A percentile compares a stretch with the other conserved stretches of the same genome.
phyloP scores from a whole-genome alignment of 225 moss, liverwort and hornwort genomes.

The Thuidium tamariscinum region DNA sequence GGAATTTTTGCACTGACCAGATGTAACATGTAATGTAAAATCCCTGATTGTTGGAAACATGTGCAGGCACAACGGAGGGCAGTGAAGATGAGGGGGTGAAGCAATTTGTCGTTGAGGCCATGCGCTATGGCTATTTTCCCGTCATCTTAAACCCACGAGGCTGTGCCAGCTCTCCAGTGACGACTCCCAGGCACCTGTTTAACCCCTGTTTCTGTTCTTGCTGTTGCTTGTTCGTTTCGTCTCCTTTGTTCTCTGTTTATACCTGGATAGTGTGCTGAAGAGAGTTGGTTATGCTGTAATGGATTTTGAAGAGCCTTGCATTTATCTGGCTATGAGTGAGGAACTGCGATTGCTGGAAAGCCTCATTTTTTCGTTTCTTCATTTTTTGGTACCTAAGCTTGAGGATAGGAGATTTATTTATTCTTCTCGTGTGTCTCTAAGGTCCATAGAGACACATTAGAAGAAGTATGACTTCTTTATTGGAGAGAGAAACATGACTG shows the following conservation, averaged over 20 bases:
- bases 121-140: conserved; percentile 75
- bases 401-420: background rate
- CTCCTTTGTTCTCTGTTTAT: background rate
- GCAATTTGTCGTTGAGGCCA: conserved; percentile 41
- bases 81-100: conserved; percentile 62
- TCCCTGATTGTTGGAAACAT: background rate
- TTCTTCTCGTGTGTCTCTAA: background rate
- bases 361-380: background rate
- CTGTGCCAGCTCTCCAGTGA: conserved; percentile 77
- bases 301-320: background rate
- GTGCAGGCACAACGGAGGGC: conserved; percentile 47
- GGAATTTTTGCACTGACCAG: background rate
- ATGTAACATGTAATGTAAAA: background rate
- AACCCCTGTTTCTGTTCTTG: conserved; percentile 1
- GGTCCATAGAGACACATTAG: background rate
- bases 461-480: background rate
- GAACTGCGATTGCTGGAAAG: background rate
- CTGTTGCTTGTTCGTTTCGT: background rate
- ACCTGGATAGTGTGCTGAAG: background rate
- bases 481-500: conserved; percentile 14
- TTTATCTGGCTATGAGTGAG: background rate
- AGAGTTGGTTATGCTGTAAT: background rate
- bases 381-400: background rate
- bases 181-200: conserved; percentile 76
- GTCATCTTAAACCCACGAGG: conserved; percentile 85